These are phyloP conservation scores for Dujonia santamariae DNA, from an alignment of 1,139 yeast species.

Conservation along the genomic window DNA sequence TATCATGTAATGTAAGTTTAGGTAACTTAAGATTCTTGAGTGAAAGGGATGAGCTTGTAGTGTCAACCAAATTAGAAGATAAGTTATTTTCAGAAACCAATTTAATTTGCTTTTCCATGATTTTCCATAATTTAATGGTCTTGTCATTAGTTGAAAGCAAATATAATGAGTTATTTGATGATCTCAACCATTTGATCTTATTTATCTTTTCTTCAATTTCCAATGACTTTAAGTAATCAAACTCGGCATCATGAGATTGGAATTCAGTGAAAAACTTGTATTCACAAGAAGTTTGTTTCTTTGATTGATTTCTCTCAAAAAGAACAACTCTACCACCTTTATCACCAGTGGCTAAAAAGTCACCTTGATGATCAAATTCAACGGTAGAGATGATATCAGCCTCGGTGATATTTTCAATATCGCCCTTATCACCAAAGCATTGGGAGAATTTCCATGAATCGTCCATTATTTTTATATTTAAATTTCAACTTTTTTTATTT, in stretches of 20 bases:
- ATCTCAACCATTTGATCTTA: conserved; percentile 93
- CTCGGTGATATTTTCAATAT: conserved; percentile 91
- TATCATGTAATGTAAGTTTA: conserved; percentile 85
- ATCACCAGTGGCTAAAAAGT: conserved; percentile 96
- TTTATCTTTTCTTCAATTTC: conserved; percentile 98
- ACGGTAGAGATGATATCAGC: conserved; percentile 98
- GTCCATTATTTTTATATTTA: conserved; percentile 12
- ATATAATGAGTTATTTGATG: conserved; percentile 85
- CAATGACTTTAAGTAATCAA: conserved; percentile 90
- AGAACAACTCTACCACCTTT: conserved; percentile 97
- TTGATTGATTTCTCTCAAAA: conserved; percentile 82
- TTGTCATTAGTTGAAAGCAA: conserved; percentile 92
- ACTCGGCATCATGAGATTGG: conserved; percentile 98
- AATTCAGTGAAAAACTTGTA: conserved; percentile 95
- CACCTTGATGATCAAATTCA: conserved; percentile 93
- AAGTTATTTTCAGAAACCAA: conserved; percentile 90
- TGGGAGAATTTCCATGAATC: conserved; percentile 72
- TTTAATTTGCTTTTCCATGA: conserved; percentile 87
- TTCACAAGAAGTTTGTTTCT: conserved; percentile 73
- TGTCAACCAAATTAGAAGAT: conserved; percentile 1
- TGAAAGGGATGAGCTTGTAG: conserved; percentile 10
- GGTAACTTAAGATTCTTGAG: conserved; percentile 66
- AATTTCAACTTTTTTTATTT: background rate
- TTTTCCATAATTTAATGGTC: conserved; percentile 96
- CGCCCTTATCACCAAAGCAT: conserved; percentile 98